Evolutionary conservation across 2,329 filamentous ascomycete species (phyloP).

Genomic region (Fragosphaeria purpurea): DNA sequence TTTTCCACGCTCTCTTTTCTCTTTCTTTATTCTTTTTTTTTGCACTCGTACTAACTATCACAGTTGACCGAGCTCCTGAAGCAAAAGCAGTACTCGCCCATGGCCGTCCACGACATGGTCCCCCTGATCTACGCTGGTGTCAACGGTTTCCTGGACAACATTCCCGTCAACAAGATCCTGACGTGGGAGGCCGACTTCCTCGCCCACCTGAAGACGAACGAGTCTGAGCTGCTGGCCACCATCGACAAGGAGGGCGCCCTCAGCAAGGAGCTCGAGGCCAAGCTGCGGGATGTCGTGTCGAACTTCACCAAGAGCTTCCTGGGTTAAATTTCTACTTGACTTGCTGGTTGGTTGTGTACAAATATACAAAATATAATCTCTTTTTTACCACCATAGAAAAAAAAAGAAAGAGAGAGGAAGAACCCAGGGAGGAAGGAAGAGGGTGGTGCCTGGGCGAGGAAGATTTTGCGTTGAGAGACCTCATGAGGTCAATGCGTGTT

Average conservation of each 20-base stretch:
- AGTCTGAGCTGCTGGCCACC: slow-evolving; percentile 68
- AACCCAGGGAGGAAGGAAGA: neutral
- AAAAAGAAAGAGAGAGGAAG: neutral
- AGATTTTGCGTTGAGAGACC: neutral
- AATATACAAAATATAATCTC: slow-evolving; percentile 6
- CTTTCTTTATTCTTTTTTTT: neutral
- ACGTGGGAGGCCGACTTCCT: slow-evolving; percentile 94
- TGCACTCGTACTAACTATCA: slow-evolving; percentile 17
- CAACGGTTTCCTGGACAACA: slow-evolving; percentile 83
- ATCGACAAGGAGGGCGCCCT: slow-evolving; percentile 95
- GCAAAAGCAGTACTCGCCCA: slow-evolving; percentile 99
- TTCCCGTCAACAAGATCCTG: slow-evolving; percentile 87
- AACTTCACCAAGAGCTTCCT: slow-evolving; percentile 92
- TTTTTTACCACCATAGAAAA: neutral
- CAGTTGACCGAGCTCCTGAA: slow-evolving; percentile 92
- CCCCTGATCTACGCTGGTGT: slow-evolving; percentile 98
- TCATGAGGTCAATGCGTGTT: no score
- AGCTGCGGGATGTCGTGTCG: slow-evolving; percentile 65
- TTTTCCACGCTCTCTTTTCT: neutral
- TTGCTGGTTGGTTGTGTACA: slow-evolving; percentile 5
- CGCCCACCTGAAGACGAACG: slow-evolving; percentile 81
- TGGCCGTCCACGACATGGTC: slow-evolving; percentile 99
- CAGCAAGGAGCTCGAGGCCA: slow-evolving; percentile 85
- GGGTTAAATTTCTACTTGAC: slow-evolving; percentile 30
- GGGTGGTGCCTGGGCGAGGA: slow-evolving; percentile 23